Base-by-base conservation (phyloP, 2,329 filamentous ascomycete genomes). In the Aspergillus oerlinghausenensis region DNA sequence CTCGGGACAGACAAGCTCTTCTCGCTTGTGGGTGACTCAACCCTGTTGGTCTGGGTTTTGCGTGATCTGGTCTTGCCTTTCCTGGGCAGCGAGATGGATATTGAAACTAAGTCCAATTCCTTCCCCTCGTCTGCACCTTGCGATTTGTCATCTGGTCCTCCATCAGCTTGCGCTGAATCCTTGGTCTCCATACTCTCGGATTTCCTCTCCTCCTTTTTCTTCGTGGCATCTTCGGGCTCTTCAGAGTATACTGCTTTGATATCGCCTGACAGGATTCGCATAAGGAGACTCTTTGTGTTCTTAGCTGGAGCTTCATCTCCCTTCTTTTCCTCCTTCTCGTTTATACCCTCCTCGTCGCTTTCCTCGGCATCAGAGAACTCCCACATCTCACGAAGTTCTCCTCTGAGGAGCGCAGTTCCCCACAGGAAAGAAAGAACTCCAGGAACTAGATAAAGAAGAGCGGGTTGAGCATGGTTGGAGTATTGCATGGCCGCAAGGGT, bases 361-460 rank as follows among this genome's bases (percentile, higher is more conserved):
- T 78, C 76, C 47, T 78, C 73, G 0, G 75, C 77, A 70, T 97
- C 93, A 0, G 86, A 92, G 68, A 92, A 97, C 2, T 79, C 78
- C 88, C 89, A 95, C 84, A 97, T 88, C 45, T 86, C 74, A 51
- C 78, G 79, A 2, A 93, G 61, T 67, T 97, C 92, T 2, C 91
- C 88, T 10, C 86, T 84, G 19, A 82, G 70, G 4, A 86, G 64
- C 0, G 88, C 93, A 1, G 89, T 94, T 3, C 85, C 73, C 88
- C 90, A 95, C 1, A 94, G 70, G 1, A 87, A 83, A 1, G 83
- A 79, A 4, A 97, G 76, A 0, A 97, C 90, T 0, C 89, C 88
- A 0, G 93, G 93, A 0, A 97, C 94, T 6, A 99, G 84, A 70
- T 97, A 97, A 14, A 99, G 78, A 32, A 99, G 80, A 7, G 94